A percentile compares a stretch with the other conserved stretches of the same genome.
These are phyloP conservation scores for Taxawa tesnikishii DNA, from an alignment of 2,329 filamentous ascomycete species.

Conservation along the genomic window DNA sequence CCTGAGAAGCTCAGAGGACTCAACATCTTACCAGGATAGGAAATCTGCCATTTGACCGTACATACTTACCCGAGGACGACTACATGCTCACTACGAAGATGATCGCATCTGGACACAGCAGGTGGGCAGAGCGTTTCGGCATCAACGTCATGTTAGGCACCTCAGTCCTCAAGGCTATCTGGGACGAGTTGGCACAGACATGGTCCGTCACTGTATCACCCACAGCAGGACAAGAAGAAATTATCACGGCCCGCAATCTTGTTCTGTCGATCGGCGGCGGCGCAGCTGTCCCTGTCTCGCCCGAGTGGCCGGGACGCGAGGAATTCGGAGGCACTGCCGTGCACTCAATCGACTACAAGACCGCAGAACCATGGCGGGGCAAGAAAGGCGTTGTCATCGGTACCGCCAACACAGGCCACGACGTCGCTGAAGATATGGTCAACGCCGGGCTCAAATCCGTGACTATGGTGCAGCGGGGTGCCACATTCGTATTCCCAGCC, in stretches of 20 bases:
- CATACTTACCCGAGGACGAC: slow-evolving; percentile 21
- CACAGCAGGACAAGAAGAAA: slow-evolving; percentile 2
- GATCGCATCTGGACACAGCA: slow-evolving; percentile 25
- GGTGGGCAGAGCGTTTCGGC: slow-evolving; percentile 23
- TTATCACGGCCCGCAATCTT: slow-evolving; percentile 15
- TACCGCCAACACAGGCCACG: slow-evolving; percentile 36
- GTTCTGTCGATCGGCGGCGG: slow-evolving; percentile 21
- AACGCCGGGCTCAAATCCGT: slow-evolving; percentile 26
- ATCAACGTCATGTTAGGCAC: slow-evolving; percentile 28
- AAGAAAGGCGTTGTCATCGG: slow-evolving; percentile 35
- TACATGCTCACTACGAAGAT: slow-evolving; percentile 17
- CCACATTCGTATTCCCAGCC: slow-evolving; percentile 26
- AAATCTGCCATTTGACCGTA: slow-evolving; percentile 6
- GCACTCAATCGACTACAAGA: slow-evolving; percentile 24
- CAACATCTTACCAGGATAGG: not conserved
- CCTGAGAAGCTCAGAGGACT: too few species aligned
- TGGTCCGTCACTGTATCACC: slow-evolving; percentile 21
- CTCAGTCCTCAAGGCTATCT: slow-evolving; percentile 22
- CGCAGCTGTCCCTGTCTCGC: slow-evolving; percentile 13
- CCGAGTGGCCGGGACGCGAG: slow-evolving; percentile 11
- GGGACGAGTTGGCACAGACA: slow-evolving; percentile 21
- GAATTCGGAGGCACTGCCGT: slow-evolving; percentile 24
- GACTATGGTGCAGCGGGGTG: slow-evolving; percentile 35
- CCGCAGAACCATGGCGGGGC: slow-evolving; percentile 20
- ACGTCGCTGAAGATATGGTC: slow-evolving; percentile 36